Conservation (phyloP, 352 stramenopile species). For the Globisporangium solare region DNA sequence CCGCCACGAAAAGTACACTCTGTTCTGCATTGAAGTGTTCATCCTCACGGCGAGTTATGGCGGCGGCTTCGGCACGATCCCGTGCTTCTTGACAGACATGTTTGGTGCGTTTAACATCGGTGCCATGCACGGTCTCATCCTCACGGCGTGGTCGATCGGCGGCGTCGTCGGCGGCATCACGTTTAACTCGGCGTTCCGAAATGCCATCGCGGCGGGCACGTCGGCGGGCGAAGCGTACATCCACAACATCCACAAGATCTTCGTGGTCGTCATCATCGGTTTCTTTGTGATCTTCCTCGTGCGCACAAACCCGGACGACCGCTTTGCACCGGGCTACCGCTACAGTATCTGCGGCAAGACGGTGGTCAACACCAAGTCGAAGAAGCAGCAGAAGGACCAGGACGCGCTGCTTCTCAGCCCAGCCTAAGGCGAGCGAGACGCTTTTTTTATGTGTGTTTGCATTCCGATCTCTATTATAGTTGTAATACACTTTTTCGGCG, state of each 20-base stretch:
- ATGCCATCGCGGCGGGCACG: conserved; percentile 27
- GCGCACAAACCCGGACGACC: conserved; percentile 57
- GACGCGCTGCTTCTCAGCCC: conserved; percentile 11
- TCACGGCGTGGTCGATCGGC: conserved; percentile 74
- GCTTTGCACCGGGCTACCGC: conserved; percentile 60
- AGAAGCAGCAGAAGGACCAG: conserved; percentile 27
- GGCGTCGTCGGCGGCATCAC: conserved; percentile 67
- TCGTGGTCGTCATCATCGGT: conserved; percentile 51
- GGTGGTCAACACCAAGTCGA: conserved; percentile 53
- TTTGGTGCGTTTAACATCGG: conserved; percentile 82
- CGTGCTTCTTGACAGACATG: conserved; percentile 74
- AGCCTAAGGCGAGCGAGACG: conserved; percentile 3
- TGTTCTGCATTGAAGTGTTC: conserved; percentile 58
- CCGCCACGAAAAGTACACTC: conserved; percentile 41
- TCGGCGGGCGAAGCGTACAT: conserved; percentile 52
- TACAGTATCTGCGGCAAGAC: conserved; percentile 53
- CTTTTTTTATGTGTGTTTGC: background rate
- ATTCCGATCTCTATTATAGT: background rate
- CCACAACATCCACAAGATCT: conserved; percentile 58
- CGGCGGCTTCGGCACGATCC: conserved; percentile 70
- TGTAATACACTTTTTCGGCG: too few species aligned
- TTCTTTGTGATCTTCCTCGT: conserved; percentile 56
- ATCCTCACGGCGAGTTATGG: conserved; percentile 69
- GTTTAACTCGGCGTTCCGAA: conserved; percentile 59
- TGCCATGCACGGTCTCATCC: conserved; percentile 68